These are phyloP conservation scores for Pythium rishiriense DNA, from an alignment of 352 stramenopile species.

Conservation along the genomic window DNA sequence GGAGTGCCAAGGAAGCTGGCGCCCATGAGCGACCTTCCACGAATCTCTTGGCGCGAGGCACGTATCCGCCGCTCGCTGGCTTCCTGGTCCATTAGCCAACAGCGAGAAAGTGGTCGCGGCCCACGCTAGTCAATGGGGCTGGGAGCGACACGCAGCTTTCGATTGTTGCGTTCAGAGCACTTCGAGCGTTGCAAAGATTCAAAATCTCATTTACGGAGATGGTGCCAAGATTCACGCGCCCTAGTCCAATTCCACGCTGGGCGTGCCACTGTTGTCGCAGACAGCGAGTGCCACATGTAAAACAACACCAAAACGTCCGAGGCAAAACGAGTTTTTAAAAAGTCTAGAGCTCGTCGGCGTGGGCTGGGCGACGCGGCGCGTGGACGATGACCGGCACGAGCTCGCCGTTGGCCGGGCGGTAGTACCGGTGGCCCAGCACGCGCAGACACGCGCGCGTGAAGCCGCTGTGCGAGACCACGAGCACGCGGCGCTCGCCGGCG, in stretches of 20 bases:
- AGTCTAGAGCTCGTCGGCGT: constrained; percentile 1
- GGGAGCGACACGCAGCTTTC: too few species aligned
- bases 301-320: background rate
- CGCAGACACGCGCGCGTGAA: constrained; percentile 65
- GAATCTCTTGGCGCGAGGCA: background rate
- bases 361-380: background rate
- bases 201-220: background rate
- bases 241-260: background rate
- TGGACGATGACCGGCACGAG: constrained; percentile 62
- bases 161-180: background rate
- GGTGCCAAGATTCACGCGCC: background rate
- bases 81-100: background rate
- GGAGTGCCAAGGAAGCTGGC: too few species aligned
- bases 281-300: background rate
- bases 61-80: background rate
- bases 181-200: background rate
- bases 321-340: background rate
- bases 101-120: background rate
- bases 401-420: constrained; percentile 64
- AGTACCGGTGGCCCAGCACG: constrained; percentile 62
- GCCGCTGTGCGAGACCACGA: constrained; percentile 67
- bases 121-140: background rate
- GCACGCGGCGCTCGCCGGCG: constrained; percentile 35
- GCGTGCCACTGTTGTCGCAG: background rate
- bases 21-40: too few species aligned